phyloP scores from a whole-genome alignment of 2,329 filamentous ascomycete species.

The Sporothrix globosa region DNA sequence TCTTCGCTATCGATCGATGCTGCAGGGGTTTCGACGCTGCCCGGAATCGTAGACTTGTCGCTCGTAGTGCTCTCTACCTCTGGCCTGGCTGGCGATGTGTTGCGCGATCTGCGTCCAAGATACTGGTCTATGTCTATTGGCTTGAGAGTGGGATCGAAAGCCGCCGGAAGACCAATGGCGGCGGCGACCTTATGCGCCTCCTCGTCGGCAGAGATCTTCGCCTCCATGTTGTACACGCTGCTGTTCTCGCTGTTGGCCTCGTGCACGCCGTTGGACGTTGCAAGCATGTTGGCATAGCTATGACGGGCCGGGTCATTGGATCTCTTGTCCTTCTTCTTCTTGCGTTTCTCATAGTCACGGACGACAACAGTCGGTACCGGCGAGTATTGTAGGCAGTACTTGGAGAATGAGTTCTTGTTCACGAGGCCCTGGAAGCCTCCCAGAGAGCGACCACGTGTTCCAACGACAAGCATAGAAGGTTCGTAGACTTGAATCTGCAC shows the following conservation, averaged over 20 bases:
- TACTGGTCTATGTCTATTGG: conserved; percentile 48
- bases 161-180: conserved; percentile 63
- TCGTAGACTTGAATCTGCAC: conserved; percentile 85
- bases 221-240: conserved; percentile 59
- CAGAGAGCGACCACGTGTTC: conserved; percentile 80
- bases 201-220: conserved; percentile 60
- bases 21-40: conserved; percentile 36
- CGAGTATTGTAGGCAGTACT: conserved; percentile 92
- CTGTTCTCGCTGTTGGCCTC: conserved; percentile 61
- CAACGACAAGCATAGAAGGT: conserved; percentile 87
- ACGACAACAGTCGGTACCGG: conserved; percentile 93
- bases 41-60: conserved; percentile 20
- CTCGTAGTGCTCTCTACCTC: not conserved
- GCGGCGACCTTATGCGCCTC: conserved; percentile 67
- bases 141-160: conserved; percentile 67
- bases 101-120: conserved; percentile 34
- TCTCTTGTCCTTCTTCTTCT: conserved; percentile 88
- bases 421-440: conserved; percentile 85
- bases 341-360: conserved; percentile 80
- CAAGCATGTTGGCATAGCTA: conserved; percentile 77
- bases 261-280: conserved; percentile 61
- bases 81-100: conserved; percentile 31
- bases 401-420: conserved; percentile 82
- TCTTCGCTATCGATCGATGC: conserved; percentile 47
- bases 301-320: conserved; percentile 74